Evolutionary conservation across 1,139 yeast genomes (phyloP).

Genomic region (Diutina sp.): DNA sequence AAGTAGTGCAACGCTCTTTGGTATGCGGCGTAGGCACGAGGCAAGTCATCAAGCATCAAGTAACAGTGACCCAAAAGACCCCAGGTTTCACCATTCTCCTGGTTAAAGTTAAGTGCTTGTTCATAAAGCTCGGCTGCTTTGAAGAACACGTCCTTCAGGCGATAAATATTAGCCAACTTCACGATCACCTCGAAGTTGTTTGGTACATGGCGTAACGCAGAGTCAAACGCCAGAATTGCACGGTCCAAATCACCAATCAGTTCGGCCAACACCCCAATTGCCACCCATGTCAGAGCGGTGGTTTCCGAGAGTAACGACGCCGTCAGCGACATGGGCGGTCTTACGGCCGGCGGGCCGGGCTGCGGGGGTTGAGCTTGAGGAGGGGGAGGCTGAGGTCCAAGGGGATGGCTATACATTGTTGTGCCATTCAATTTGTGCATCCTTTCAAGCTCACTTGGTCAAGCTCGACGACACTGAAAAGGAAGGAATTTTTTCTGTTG

Average conservation of each 20-base stretch:
- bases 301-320: slow-evolving; percentile 31
- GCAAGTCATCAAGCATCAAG: slow-evolving; percentile 89
- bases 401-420: slow-evolving; percentile 1
- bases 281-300: slow-evolving; percentile 87
- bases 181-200: slow-evolving; percentile 77
- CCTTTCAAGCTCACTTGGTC: neutral
- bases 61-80: slow-evolving; percentile 95
- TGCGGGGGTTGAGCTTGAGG: neutral
- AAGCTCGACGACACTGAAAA: neutral
- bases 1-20: slow-evolving; percentile 89
- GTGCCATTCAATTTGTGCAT: slow-evolving; percentile 1
- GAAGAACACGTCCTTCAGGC: slow-evolving; percentile 80
- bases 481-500: neutral
- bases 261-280: slow-evolving; percentile 85
- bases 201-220: slow-evolving; percentile 81
- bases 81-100: slow-evolving; percentile 95
- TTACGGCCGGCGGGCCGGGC: neutral
- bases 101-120: slow-evolving; percentile 68
- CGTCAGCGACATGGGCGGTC: neutral
- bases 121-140: slow-evolving; percentile 92
- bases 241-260: slow-evolving; percentile 79
- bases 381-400: neutral
- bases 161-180: slow-evolving; percentile 76
- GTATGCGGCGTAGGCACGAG: slow-evolving; percentile 90
- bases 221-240: slow-evolving; percentile 79